Conservation (phyloP, 345 rosid genomes). For the Populus ilicifolia region DNA sequence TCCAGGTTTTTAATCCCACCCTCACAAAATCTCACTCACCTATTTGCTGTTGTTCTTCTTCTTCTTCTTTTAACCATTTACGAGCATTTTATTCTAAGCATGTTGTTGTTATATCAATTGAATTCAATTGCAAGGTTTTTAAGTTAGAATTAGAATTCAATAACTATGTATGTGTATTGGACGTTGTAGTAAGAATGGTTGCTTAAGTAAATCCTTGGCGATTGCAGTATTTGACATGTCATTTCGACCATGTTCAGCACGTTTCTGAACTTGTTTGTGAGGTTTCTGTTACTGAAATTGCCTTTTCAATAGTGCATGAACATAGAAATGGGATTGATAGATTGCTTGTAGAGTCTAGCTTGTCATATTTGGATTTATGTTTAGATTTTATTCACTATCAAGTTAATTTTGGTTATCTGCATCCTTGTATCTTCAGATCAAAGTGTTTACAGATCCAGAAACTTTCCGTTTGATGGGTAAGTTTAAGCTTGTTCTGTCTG, state of each 20-base stretch:
- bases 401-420: conserved; percentile 19
- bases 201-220: background rate
- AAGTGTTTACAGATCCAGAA: conserved; percentile 63
- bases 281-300: background rate
- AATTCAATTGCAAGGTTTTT: background rate
- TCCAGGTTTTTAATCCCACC: conserved; percentile 12
- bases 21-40: background rate
- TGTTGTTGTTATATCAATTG: background rate
- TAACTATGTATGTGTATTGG: too few species aligned
- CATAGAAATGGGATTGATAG: conserved; percentile 5
- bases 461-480: conserved; percentile 78
- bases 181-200: background rate
- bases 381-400: background rate
- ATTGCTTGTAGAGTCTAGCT: background rate
- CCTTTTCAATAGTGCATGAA: background rate
- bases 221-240: background rate
- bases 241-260: background rate
- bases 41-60: background rate
- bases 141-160: background rate
- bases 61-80: too few species aligned
- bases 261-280: background rate
- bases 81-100: too few species aligned
- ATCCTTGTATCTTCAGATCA: conserved; percentile 48
- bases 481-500: background rate
- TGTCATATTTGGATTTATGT: background rate